phyloP scores from a whole-genome alignment of 1,284 basidiomycete genomes.

The Tylopilus sp. region DNA sequence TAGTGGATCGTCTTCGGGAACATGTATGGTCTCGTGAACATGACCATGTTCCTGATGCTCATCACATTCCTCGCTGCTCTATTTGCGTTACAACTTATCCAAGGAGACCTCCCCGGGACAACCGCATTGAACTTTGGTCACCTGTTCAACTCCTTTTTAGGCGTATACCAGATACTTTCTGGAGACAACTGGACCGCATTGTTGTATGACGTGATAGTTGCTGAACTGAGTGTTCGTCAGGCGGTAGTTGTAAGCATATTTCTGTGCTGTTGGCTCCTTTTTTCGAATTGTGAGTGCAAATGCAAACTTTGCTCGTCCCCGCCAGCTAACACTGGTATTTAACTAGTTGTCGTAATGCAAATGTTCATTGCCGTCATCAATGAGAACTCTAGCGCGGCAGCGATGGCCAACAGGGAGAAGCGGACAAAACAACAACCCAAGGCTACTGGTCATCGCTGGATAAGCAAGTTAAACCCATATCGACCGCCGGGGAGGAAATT shows the following conservation, averaged over 20 bases:
- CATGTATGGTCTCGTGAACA: slow-evolving; percentile 88
- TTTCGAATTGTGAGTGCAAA: slow-evolving; percentile 76
- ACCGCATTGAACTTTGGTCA: slow-evolving; percentile 80
- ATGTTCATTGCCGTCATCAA: slow-evolving; percentile 99
- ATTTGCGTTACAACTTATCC: slow-evolving; percentile 70
- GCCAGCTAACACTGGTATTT: slow-evolving; percentile 4
- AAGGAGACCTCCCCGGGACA: slow-evolving; percentile 68
- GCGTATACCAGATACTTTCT: slow-evolving; percentile 88
- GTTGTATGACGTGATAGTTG: slow-evolving; percentile 65
- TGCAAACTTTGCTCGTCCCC: background rate
- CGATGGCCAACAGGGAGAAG: slow-evolving; percentile 81
- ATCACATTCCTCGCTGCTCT: slow-evolving; percentile 87
- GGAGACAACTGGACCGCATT: slow-evolving; percentile 93
- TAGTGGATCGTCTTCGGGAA: slow-evolving; percentile 89
- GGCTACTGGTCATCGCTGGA: too few species aligned
- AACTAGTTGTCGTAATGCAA: slow-evolving; percentile 87
- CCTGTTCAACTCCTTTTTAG: slow-evolving; percentile 84
- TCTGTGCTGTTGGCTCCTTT: slow-evolving; percentile 82
- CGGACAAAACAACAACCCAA: too few species aligned
- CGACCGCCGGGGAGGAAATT: slow-evolving; percentile 71
- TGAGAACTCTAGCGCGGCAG: slow-evolving; percentile 92
- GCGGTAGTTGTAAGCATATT: slow-evolving; percentile 73
- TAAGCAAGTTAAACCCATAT: slow-evolving; percentile 84
- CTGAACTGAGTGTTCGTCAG: slow-evolving; percentile 68
- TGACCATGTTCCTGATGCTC: slow-evolving; percentile 87